phyloP scores from a whole-genome alignment of 2,329 filamentous ascomycete species.

The Penicillium sp. region DNA sequence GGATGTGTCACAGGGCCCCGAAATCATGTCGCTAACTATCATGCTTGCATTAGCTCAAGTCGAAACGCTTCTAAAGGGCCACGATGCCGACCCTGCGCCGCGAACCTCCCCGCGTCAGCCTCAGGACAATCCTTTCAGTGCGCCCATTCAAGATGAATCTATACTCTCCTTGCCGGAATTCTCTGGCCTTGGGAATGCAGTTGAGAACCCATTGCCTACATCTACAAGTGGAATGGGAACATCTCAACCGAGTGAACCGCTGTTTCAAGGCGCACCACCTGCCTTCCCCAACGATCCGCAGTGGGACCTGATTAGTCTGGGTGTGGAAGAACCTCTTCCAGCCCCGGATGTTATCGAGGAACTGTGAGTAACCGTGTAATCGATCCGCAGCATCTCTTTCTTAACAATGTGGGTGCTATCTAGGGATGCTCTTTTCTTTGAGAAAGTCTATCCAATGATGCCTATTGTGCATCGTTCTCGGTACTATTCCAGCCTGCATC shows the following conservation, averaged over 20 bases:
- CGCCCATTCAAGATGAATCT: conserved; percentile 32
- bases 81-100: conserved; percentile 49
- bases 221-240: conserved; percentile 23
- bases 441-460: conserved; percentile 77
- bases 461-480: conserved; percentile 87
- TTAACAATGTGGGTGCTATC: conserved; percentile 40
- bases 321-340: conserved; percentile 75
- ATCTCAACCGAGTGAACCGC: conserved; percentile 17
- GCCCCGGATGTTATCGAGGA: conserved; percentile 78
- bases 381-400: neutral
- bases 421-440: conserved; percentile 71
- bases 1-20: neutral
- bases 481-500: conserved; percentile 81
- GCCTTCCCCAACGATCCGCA: conserved; percentile 49
- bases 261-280: conserved; percentile 21
- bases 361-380: conserved; percentile 49
- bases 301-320: conserved; percentile 81
- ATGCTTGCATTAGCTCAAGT: conserved; percentile 65
- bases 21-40: conserved; percentile 11
- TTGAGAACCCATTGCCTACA: conserved; percentile 23
- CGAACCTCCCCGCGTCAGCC: conserved; percentile 30
- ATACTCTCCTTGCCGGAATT: conserved; percentile 23
- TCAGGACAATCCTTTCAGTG: conserved; percentile 21
- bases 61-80: conserved; percentile 79
- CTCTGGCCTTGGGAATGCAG: conserved; percentile 18